Percentiles rank a stretch among this genome's conserved stretches.
These are phyloP conservation scores for Nannochloropsis granulata DNA, from an alignment of 108 stramenopile species.

Conservation along the genomic window DNA sequence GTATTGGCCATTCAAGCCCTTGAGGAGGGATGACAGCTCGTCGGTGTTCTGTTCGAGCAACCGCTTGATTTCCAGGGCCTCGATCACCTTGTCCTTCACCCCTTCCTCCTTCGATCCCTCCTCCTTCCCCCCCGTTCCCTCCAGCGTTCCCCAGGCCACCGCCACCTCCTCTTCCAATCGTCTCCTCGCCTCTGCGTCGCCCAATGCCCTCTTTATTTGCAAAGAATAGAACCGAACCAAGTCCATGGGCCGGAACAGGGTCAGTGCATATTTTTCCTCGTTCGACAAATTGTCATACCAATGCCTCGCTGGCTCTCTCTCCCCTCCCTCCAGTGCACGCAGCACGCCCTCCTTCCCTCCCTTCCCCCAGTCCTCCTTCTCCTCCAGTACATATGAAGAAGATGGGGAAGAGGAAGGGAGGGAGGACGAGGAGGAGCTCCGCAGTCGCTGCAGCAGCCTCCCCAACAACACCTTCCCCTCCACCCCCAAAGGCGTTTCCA, in stretches of 20 bases:
- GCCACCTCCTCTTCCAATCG: background rate
- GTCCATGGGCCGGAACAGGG: background rate
- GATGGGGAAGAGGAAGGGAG: background rate
- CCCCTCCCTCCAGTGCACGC: background rate
- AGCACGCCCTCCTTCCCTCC: background rate
- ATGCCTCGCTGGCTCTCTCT: background rate
- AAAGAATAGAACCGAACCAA: background rate
- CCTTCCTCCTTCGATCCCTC: background rate
- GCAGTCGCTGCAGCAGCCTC: background rate
- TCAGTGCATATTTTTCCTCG: background rate
- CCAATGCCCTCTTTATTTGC: background rate
- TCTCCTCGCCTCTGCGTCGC: background rate
- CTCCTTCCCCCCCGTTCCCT: background rate
- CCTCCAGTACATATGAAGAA: background rate
- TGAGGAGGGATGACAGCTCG: conserved; percentile 49
- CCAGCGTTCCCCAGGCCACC: background rate
- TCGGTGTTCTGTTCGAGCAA: conserved; percentile 48
- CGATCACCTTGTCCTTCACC: conserved; percentile 16
- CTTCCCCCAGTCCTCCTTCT: background rate
- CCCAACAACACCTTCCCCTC: background rate
- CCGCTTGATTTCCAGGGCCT: conserved; percentile 44
- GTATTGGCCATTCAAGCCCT: conserved; percentile 53
- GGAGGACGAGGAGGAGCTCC: background rate
- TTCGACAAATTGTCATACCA: background rate
- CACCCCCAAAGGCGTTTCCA: background rate